phyloP scores from a whole-genome alignment of 2,329 filamentous ascomycete genomes.

The Bipolaris oryzae region DNA sequence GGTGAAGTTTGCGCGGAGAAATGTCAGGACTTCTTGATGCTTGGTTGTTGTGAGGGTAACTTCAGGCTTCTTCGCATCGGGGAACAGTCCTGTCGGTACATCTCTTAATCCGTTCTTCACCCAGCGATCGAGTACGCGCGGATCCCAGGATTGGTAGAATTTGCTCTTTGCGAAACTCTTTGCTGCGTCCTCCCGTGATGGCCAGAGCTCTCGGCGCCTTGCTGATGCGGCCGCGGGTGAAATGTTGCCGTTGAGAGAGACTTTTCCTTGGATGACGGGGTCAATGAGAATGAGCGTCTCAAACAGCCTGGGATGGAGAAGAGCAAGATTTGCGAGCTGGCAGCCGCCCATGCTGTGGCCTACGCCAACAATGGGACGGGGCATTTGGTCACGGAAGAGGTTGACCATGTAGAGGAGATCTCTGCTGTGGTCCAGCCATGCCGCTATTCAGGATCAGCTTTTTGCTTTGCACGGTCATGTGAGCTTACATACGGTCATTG shows the following conservation, averaged over 20 bases:
- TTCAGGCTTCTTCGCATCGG: slow-evolving; percentile 49
- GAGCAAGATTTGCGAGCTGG: slow-evolving; percentile 71
- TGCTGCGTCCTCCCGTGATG: slow-evolving; percentile 71
- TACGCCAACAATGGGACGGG: slow-evolving; percentile 80
- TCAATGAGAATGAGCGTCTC: slow-evolving; percentile 79
- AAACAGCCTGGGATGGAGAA: slow-evolving; percentile 82
- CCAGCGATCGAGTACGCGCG: slow-evolving; percentile 76
- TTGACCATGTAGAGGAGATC: slow-evolving; percentile 88
- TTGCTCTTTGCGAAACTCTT: slow-evolving; percentile 69
- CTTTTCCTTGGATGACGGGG: slow-evolving; percentile 70
- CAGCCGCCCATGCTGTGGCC: slow-evolving; percentile 89
- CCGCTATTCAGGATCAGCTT: slow-evolving; percentile 58
- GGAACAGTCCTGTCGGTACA: slow-evolving; percentile 67
- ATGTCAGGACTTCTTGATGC: slow-evolving; percentile 86
- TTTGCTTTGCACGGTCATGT: not conserved
- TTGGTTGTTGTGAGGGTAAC: slow-evolving; percentile 82
- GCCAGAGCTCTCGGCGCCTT: slow-evolving; percentile 80
- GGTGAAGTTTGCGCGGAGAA: slow-evolving; percentile 66
- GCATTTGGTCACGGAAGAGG: slow-evolving; percentile 77
- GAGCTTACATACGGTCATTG: slow-evolving; percentile 74
- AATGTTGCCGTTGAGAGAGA: slow-evolving; percentile 51
- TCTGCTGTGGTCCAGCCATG: slow-evolving; percentile 83
- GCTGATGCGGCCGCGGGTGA: slow-evolving; percentile 67
- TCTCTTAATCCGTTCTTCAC: slow-evolving; percentile 76
- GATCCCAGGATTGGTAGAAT: slow-evolving; percentile 85